Evolutionary conservation across 768 basidiomycete species (phyloP), one percentile per base, ranked within the genome.

Genomic region (Auricularia heimuer): DNA sequence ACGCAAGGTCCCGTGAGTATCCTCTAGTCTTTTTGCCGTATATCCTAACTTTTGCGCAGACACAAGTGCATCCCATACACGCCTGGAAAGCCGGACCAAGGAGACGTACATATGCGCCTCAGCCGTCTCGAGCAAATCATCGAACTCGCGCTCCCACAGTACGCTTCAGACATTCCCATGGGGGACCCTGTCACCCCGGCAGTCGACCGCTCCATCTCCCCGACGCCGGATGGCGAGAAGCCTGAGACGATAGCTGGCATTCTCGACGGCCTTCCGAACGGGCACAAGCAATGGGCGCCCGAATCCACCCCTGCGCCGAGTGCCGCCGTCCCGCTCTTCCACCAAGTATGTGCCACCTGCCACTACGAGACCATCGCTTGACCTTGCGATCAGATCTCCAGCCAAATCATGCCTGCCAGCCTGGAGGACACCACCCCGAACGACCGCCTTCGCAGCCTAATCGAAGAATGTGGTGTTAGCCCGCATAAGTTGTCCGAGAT

Each of bases 401-500:
- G 65, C 39, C 64, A 29, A 64, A 67, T 63, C 37, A 37, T 63
- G 61, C 66, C 62, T 4, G 56, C 67, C 14, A 34, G 66, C n/a
- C 58, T 69, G 6, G 71, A 71, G 45, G 71, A 72, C 18, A 45
- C 68, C 39, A 63, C 66, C 1, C 77, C 80, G 16, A 88, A 92
- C 14, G 92, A 94, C 72, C 94, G 91, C 69, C 77, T 95, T 61
- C 89, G 89, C 72, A 85, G 85, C 56, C 81, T 98, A 42, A 88
- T 96, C 44, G 89, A 90, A 74, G 94, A 98, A 73, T 98, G 91
- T 73, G 94, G 94, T 4, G 92, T 95, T 44, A 85, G 89, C 18
- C 91, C 94, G 1, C 89, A 93, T 67, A 94, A 94, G 75, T 87
- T 98, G 56, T 85, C 89, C 1, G 94, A 96, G 71, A 83, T 98